These are phyloP conservation scores for Neopestalotiopsis clavispora DNA, from an alignment of 2,329 filamentous ascomycete species.

Conservation along the genomic window DNA sequence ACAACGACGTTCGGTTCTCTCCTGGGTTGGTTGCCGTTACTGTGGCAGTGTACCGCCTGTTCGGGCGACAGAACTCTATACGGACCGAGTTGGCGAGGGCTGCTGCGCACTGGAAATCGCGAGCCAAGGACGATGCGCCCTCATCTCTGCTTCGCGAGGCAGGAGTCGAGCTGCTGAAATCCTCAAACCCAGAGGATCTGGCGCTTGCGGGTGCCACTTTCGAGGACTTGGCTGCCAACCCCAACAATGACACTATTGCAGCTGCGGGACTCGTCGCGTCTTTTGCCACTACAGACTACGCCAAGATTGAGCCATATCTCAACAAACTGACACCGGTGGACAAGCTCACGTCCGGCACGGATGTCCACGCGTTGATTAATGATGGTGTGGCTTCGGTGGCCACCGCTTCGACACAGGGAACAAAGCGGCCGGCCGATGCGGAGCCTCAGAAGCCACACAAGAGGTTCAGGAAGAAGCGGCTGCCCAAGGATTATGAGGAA, in stretches of 20 bases:
- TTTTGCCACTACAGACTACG: conserved; percentile 66
- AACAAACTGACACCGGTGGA: conserved; percentile 65
- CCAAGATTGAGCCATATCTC: conserved; percentile 59
- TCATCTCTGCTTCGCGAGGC: conserved; percentile 79
- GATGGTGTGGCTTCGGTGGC: conserved; percentile 64
- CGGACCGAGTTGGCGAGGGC: conserved; percentile 79
- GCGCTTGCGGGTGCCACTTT: conserved; percentile 80
- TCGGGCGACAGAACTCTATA: conserved; percentile 75
- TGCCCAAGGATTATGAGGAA: conserved; percentile 77
- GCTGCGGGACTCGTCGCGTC: conserved; percentile 87
- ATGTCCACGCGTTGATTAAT: conserved; percentile 67
- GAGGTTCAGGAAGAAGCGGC: conserved; percentile 53
- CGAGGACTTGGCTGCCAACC: conserved; percentile 67
- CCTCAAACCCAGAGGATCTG: conserved; percentile 71
- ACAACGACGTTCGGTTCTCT: conserved; percentile 76
- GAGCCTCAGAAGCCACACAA: conserved; percentile 51
- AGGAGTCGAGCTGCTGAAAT: conserved; percentile 81
- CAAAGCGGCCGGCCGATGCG: conserved; percentile 54
- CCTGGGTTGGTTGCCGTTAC: conserved; percentile 84
- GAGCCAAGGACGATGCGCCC: conserved; percentile 51
- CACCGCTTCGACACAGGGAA: conserved; percentile 42
- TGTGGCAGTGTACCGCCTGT: conserved; percentile 77
- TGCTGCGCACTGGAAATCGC: conserved; percentile 78
- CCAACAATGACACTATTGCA: conserved; percentile 71
- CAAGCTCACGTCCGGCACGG: conserved; percentile 63